A percentile compares a stretch with the other conserved stretches of the same genome.
Conservation (phyloP, 129 eudicot genomes). For the Ambrosia artemisiifolia region DNA sequence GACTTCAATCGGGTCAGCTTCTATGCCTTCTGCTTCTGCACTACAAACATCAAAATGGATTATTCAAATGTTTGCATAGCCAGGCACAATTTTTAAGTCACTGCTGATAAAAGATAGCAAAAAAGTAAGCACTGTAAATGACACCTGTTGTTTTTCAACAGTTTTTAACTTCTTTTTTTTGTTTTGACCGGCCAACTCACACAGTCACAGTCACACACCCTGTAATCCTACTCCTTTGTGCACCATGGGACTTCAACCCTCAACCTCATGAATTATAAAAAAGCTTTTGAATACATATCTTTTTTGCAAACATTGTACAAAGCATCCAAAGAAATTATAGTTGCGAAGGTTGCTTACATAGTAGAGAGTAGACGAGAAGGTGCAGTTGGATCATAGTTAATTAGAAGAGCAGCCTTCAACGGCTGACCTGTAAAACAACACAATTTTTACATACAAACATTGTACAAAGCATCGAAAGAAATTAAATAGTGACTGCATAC, state of each 20-base stretch:
- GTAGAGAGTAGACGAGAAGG: slow-evolving; percentile 92
- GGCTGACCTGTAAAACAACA: slow-evolving; percentile 49
- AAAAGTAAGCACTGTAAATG: not conserved
- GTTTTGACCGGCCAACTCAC: too few relatives aligned
- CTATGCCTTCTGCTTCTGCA: slow-evolving; percentile 86
- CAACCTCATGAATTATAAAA: too few relatives aligned
- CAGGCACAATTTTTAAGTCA: not conserved
- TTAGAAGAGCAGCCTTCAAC: slow-evolving; percentile 76
- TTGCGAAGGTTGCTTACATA: slow-evolving; percentile 46
- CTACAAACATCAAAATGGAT: slow-evolving; percentile 43
- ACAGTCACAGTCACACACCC: too few relatives aligned
- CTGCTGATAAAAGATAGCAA: slow-evolving; percentile 8
- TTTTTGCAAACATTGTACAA: too few relatives aligned
- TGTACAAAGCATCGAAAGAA: not conserved
- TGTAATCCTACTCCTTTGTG: too few relatives aligned
- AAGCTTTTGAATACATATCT: not conserved
- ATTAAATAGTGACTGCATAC: slow-evolving; percentile 29
- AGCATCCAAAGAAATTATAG: too few relatives aligned
- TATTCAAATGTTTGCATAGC: slow-evolving; percentile 13
- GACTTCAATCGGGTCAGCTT: slow-evolving; percentile 70
- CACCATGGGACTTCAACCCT: too few relatives aligned
- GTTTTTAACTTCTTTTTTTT: not conserved
- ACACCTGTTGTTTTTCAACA: not conserved
- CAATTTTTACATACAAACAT: not conserved
- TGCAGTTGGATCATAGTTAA: slow-evolving; percentile 84